These are phyloP conservation scores for Tuber indicum DNA, from an alignment of 495 filamentous ascomycete species.

Conservation along the genomic window DNA sequence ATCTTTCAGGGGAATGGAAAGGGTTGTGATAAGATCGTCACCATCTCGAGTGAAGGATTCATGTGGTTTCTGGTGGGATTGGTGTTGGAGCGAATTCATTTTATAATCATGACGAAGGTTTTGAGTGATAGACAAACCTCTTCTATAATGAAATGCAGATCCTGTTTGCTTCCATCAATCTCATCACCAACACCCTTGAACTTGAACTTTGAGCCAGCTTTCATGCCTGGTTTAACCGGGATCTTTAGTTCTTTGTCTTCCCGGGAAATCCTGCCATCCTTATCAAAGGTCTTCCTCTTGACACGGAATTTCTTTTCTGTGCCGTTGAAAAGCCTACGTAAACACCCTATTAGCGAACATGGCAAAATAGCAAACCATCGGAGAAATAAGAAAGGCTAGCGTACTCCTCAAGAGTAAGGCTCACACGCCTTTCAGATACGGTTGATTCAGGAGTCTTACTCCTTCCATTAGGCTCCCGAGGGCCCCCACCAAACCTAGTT, in stretches of 20 bases:
- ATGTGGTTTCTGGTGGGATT: conserved; percentile 63
- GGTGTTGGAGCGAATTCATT: conserved; percentile 24
- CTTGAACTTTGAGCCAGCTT: conserved; percentile 95
- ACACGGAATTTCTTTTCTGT: conserved; percentile 94
- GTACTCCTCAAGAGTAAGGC: conserved; percentile 71
- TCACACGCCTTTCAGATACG: conserved; percentile 76
- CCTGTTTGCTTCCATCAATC: conserved; percentile 94
- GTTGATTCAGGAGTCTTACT: conserved; percentile 73
- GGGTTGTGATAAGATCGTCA: conserved; percentile 69
- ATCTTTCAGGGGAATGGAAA: conserved; percentile 87
- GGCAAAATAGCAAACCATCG: not conserved
- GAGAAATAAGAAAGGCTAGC: conserved; percentile 4
- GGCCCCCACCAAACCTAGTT: conserved; percentile 21
- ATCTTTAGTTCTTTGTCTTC: conserved; percentile 89
- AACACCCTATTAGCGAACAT: not conserved
- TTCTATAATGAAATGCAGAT: conserved; percentile 86
- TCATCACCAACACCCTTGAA: conserved; percentile 94
- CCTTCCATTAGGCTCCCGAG: conserved; percentile 40
- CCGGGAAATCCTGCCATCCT: conserved; percentile 69
- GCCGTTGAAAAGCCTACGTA: conserved; percentile 58
- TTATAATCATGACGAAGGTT: not conserved
- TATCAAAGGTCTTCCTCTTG: conserved; percentile 89
- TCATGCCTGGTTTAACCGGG: conserved; percentile 87
- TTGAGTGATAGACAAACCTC: conserved; percentile 60
- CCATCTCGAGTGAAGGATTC: conserved; percentile 74